A percentile compares a stretch with the other conserved stretches of the same genome.
Conservation (phyloP, 2,329 filamentous ascomycete genomes). For the Penicillium sp. region DNA sequence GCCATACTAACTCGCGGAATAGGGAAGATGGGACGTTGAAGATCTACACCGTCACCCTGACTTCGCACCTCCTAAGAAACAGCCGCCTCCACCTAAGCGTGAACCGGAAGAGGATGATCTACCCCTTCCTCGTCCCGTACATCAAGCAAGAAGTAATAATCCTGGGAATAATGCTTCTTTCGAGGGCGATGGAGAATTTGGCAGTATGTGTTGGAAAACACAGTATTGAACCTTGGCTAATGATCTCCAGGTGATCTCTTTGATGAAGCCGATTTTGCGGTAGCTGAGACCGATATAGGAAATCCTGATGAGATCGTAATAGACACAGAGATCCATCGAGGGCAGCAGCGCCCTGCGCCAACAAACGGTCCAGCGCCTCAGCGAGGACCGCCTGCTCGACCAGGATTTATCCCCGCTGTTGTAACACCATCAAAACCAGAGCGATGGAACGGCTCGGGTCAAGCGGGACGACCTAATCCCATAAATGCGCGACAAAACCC, state of each 20-base stretch:
- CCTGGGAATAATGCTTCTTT: constrained; percentile 29
- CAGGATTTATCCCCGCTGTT: constrained; percentile 23
- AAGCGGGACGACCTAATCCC: constrained; percentile 23
- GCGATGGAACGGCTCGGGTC: constrained; percentile 25
- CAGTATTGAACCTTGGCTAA: constrained; percentile 15
- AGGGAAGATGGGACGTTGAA: constrained; percentile 71
- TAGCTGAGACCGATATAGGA: constrained; percentile 56
- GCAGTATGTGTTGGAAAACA: constrained; percentile 31
- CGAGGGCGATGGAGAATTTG: constrained; percentile 44
- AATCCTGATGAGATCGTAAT: constrained; percentile 75
- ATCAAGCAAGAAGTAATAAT: constrained; percentile 30
- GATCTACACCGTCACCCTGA: constrained; percentile 78
- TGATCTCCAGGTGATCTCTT: constrained; percentile 55
- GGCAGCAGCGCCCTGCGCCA: constrained; percentile 27
- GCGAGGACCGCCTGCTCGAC: constrained; percentile 18
- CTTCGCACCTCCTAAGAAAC: constrained; percentile 60
- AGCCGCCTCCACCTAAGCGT: constrained; percentile 40
- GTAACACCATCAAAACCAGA: constrained; percentile 42
- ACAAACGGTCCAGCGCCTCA: constrained; percentile 21
- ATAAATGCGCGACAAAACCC: constrained; percentile 23
- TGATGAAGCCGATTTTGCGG: constrained; percentile 73
- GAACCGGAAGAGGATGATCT: constrained; percentile 50
- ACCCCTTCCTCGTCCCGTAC: constrained; percentile 36
- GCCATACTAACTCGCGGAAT: constrained; percentile 14
- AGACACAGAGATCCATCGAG: constrained; percentile 31